phyloP scores from a whole-genome alignment of 2,329 filamentous ascomycete genomes.

The Aureobasidium sp. region DNA sequence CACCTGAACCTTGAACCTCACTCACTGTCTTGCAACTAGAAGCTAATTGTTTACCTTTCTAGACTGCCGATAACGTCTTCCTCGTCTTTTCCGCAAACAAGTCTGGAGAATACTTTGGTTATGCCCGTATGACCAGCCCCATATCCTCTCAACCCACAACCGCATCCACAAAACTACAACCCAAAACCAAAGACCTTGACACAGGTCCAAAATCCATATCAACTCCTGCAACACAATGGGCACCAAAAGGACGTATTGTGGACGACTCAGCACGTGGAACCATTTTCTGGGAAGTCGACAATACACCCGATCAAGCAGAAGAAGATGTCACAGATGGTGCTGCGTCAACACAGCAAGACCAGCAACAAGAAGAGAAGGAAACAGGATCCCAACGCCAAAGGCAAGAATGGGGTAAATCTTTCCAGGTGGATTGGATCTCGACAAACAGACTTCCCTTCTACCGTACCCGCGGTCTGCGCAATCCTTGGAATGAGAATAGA shows the following conservation, averaged over 20 bases:
- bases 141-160: conserved; percentile 79
- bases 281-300: conserved; percentile 94
- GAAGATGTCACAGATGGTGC: conserved; percentile 33
- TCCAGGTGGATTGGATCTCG: conserved; percentile 91
- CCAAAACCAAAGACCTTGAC: conserved; percentile 54
- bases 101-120: conserved; percentile 97
- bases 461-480: conserved; percentile 85
- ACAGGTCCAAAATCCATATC: conserved; percentile 83
- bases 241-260: conserved; percentile 87
- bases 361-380: conserved; percentile 33
- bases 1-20: background rate
- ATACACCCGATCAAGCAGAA: conserved; percentile 54
- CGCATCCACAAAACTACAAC: conserved; percentile 69
- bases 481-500: conserved; percentile 95
- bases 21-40: background rate
- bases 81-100: conserved; percentile 98
- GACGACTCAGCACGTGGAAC: conserved; percentile 95
- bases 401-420: conserved; percentile 90
- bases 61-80: conserved; percentile 87
- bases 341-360: background rate
- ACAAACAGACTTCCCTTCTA: conserved; percentile 89
- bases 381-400: conserved; percentile 48
- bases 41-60: conserved; percentile 16
- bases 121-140: conserved; percentile 87
- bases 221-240: conserved; percentile 80